Evolutionary conservation across 2,329 filamentous ascomycete genomes (phyloP).

Genomic region (Chalaropsis thielavioides): DNA sequence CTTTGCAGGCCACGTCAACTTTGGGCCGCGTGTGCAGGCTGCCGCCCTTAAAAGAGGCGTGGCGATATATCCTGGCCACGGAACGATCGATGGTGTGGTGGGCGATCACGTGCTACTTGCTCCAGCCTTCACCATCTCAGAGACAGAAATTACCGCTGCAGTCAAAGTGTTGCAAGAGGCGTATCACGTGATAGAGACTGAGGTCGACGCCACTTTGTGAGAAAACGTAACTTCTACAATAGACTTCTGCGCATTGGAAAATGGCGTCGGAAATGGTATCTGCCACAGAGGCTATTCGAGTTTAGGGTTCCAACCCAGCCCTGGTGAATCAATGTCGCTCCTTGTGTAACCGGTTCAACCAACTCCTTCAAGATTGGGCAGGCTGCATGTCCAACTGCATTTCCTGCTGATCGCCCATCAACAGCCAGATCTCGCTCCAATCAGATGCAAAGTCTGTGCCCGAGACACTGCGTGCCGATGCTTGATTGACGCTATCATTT

Average conservation of each 20-base stretch:
- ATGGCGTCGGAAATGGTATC: not conserved
- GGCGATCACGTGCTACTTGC: constrained; percentile 59
- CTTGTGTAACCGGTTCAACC: not conserved
- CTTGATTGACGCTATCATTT: not conserved
- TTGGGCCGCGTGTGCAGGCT: constrained; percentile 22
- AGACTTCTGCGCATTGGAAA: not conserved
- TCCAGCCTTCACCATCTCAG: constrained; percentile 51
- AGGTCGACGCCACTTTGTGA: not conserved
- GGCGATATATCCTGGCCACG: constrained; percentile 45
- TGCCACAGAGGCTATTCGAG: not conserved
- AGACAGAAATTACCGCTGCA: constrained; percentile 35
- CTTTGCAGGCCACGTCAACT: constrained; percentile 23
- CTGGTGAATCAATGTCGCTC: not conserved
- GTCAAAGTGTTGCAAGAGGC: not conserved
- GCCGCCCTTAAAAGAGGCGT: constrained; percentile 22
- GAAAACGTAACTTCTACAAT: not conserved
- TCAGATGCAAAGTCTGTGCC: constrained; percentile 5
- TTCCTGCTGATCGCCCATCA: constrained; percentile 13
- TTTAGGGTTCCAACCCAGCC: not conserved
- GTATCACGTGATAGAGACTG: not conserved
- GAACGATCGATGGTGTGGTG: constrained; percentile 42
- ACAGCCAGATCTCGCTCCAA: constrained; percentile 14
- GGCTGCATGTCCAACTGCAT: not conserved
- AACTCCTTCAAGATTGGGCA: not conserved
- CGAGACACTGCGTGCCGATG: not conserved